These are phyloP conservation scores for Solanum dulcamara DNA, from an alignment of 257 asterid genomes.

Conservation along the genomic window DNA sequence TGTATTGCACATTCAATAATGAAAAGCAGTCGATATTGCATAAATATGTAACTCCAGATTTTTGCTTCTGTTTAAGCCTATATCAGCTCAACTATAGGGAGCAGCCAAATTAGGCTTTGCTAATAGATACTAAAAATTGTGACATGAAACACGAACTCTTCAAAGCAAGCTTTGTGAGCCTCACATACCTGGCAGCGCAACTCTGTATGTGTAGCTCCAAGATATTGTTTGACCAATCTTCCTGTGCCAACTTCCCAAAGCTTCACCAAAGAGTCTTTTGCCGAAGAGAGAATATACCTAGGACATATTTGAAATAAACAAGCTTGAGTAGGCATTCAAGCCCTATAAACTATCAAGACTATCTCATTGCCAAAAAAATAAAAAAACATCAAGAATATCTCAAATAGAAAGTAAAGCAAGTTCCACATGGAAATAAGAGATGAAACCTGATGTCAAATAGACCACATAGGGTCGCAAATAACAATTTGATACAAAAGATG, in stretches of 20 bases:
- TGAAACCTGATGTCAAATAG: not conserved
- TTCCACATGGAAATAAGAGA: not conserved
- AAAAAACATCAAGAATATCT: not conserved
- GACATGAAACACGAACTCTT: not conserved
- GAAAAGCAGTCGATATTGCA: not conserved
- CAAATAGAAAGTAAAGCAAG: not conserved
- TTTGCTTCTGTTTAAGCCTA: not conserved
- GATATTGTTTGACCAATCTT: constrained; percentile 55
- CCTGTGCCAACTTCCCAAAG: constrained; percentile 82
- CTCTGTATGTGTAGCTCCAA: constrained; percentile 51
- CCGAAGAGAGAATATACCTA: constrained; percentile 71
- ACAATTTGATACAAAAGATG: not conserved
- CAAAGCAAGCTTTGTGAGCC: constrained; percentile 4
- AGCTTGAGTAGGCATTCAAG: not conserved
- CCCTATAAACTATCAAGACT: not conserved
- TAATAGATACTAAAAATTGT: not conserved
- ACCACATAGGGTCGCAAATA: not conserved
- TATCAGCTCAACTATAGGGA: not conserved
- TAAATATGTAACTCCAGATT: not conserved
- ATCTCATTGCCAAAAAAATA: not conserved
- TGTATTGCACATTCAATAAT: not conserved
- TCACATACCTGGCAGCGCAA: constrained; percentile 57
- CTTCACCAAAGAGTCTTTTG: constrained; percentile 72
- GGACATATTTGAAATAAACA: not conserved
- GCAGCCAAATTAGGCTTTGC: not conserved